Evolutionary conservation across 2,329 filamentous ascomycete genomes (phyloP), one percentile per base, ranked within the genome.

Genomic region (Fusarium buxicola): DNA sequence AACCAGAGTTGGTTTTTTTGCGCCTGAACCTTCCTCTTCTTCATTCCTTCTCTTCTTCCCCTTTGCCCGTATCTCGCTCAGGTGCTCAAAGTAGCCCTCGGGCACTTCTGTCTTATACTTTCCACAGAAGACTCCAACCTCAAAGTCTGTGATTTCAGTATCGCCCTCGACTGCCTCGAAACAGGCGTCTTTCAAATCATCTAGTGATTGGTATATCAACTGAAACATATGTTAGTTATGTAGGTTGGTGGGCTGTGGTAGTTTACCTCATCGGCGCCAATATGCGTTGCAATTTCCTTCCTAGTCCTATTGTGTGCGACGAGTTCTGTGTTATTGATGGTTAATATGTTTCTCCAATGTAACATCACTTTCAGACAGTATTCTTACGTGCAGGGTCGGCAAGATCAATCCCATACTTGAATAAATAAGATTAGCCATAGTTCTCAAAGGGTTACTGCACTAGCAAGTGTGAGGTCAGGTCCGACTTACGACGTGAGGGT

Each of bases 51-150:
- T 16, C 34, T 35, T 43, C 60, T 86, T 89, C 13, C 52, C 92
- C 75, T 91, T 88, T 41, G 89, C 90, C 44, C 92, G 84, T 13
- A 93, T 77, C 56, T 83, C 80, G 76, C 92, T 89, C 7, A 96
- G 82, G 69, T 92, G 91, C 66, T 92, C 86, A 67, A 97, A 94
- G 78, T 97, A 97, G 34, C 85, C 88, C 8, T 88, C 84, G 1
- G 89, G 85, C 2, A 97, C 91, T 0, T 87, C 86, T 0, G 94
- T 97, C 61, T 91, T 83, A 76, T 97, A 97, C 65, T 89, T 87
- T 46, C 94, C 94, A 71, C 89, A 93, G 80, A 97, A 97, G 12
- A 97, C 93, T 51, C 94, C 94, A 5, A 96, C 89, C 74, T 97
- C 94, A 68, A 97, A 97, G 54, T 89, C 81, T 12, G 82, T 82